phyloP scores from a whole-genome alignment of 2,329 filamentous ascomycete species.

The Rutstroemia sp. region DNA sequence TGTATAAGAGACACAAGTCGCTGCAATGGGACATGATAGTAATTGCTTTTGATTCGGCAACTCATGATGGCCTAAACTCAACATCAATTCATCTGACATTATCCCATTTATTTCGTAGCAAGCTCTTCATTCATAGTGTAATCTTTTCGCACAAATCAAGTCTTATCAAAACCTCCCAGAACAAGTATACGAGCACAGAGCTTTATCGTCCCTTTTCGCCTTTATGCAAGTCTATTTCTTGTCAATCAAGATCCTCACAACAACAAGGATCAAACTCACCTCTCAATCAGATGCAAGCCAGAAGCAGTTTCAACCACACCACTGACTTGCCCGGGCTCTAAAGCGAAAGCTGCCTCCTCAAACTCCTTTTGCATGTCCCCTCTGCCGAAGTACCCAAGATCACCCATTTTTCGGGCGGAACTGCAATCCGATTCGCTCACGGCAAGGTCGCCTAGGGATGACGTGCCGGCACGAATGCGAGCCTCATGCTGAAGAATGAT shows the following conservation, averaged over 20 bases:
- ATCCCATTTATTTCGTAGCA: not conserved
- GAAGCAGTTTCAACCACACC: conserved; percentile 85
- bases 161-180: not conserved
- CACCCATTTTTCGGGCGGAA: conserved; percentile 87
- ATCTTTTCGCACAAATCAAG: not conserved
- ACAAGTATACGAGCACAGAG: not conserved
- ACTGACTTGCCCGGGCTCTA: conserved; percentile 82
- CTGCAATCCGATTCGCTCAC: conserved; percentile 90
- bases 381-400: conserved; percentile 88
- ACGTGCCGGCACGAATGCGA: conserved; percentile 64
- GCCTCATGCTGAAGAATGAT: conserved; percentile 71
- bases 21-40: too few relatives aligned
- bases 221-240: conserved; percentile 2
- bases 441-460: conserved; percentile 73
- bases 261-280: conserved; percentile 41
- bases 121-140: not conserved
- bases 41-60: not conserved
- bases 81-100: not conserved
- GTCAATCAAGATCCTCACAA: not conserved
- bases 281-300: conserved; percentile 90
- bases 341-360: conserved; percentile 88
- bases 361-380: conserved; percentile 99
- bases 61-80: not conserved
- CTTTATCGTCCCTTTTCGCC: not conserved
- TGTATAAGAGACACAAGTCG: too few relatives aligned